Conservation (phyloP, 495 filamentous ascomycete genomes). For the Daldinia decipiens region DNA sequence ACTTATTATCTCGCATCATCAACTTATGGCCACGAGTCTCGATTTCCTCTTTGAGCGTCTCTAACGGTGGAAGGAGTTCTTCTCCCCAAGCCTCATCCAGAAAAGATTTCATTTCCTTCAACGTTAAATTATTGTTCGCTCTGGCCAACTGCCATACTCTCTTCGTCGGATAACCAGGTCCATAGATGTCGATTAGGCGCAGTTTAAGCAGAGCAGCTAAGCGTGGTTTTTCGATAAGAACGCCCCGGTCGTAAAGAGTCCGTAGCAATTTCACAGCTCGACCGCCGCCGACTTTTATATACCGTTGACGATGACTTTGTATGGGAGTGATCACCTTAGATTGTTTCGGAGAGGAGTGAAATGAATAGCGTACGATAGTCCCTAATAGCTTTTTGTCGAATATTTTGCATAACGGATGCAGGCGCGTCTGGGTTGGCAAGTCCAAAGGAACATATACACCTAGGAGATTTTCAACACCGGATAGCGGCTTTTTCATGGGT, state of each 20-base stretch:
- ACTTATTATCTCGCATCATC: conserved; percentile 18
- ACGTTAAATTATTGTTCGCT: conserved; percentile 34
- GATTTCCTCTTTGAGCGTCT: conserved; percentile 28
- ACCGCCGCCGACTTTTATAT: conserved; percentile 35
- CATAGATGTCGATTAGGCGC: conserved; percentile 46
- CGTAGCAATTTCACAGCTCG: conserved; percentile 42
- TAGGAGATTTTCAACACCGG: conserved; percentile 38
- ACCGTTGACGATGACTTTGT: conserved; percentile 1
- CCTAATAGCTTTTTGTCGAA: conserved; percentile 45
- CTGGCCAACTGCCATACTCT: conserved; percentile 23
- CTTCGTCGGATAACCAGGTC: conserved; percentile 27
- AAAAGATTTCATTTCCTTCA: conserved; percentile 44
- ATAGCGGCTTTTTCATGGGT: conserved; percentile 36
- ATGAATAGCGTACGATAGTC: conserved; percentile 46
- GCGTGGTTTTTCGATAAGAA: conserved; percentile 19
- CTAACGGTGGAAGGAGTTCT: conserved; percentile 45
- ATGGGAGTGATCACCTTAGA: background rate
- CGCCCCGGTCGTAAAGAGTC: conserved; percentile 41
- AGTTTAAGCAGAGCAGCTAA: conserved; percentile 28
- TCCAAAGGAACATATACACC: conserved; percentile 47
- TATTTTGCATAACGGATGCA: conserved; percentile 49
- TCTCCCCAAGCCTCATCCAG: conserved; percentile 51
- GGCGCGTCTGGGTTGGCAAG: conserved; percentile 18
- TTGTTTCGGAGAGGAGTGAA: conserved; percentile 22
- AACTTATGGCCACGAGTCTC: conserved; percentile 15